Conservation (phyloP, 2,329 filamentous ascomycete species). For the Fusarium veterinarium region DNA sequence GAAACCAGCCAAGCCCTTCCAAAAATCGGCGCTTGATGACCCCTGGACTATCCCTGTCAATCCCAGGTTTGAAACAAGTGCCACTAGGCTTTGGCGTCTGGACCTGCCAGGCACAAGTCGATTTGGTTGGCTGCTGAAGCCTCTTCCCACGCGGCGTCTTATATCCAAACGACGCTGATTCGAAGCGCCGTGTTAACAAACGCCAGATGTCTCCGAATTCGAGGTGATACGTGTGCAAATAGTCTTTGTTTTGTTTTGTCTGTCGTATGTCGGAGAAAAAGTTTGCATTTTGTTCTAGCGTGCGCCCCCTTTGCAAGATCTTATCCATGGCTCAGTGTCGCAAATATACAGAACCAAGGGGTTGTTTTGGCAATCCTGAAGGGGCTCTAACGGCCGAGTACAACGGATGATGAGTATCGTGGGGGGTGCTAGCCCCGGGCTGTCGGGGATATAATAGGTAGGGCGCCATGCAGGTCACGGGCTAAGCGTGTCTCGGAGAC, state of each 20-base stretch:
- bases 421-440: conserved; percentile 29
- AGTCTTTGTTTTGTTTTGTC: conserved; percentile 9
- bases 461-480: conserved; percentile 33
- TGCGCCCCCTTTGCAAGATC: conserved; percentile 4
- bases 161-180: conserved; percentile 23
- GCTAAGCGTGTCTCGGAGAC: conserved; percentile 39
- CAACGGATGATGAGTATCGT: conserved; percentile 31
- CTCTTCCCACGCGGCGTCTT: conserved; percentile 16
- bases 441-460: conserved; percentile 30
- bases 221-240: conserved; percentile 6
- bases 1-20: conserved; percentile 37
- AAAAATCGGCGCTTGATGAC: conserved; percentile 35
- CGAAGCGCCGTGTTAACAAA: conserved; percentile 27
- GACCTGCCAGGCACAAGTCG: conserved; percentile 27
- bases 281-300: conserved; percentile 8
- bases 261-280: conserved; percentile 12
- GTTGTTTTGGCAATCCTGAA: conserved; percentile 40
- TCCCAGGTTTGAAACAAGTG: conserved; percentile 35
- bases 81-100: conserved; percentile 35
- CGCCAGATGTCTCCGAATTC: conserved; percentile 11
- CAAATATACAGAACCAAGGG: conserved; percentile 24
- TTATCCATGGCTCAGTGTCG: conserved; percentile 14
- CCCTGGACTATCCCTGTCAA: conserved; percentile 30
- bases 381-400: conserved; percentile 32
- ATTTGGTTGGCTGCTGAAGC: conserved; percentile 32